phyloP scores from a whole-genome alignment of 805 yeast species.

The Metschnikowia gelsemii region DNA sequence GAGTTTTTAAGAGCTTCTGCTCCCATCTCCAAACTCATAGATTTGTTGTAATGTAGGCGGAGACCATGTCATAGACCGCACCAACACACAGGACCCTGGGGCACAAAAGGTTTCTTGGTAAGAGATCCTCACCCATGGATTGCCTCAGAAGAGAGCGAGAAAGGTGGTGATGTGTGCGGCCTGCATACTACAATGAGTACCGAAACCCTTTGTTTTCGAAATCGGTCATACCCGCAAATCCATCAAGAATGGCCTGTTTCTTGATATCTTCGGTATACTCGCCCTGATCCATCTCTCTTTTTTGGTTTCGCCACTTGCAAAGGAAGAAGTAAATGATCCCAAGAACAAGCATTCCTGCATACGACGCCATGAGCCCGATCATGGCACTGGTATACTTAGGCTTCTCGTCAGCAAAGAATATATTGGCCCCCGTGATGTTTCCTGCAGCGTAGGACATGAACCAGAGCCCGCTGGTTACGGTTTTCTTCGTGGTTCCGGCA shows the following conservation, averaged over 20 bases:
- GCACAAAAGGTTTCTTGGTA: too few relatives aligned
- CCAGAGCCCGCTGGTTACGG: slow-evolving; percentile 57
- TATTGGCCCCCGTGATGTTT: slow-evolving; percentile 65
- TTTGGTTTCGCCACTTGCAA: slow-evolving; percentile 8
- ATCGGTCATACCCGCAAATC: slow-evolving; percentile 18
- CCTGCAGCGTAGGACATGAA: slow-evolving; percentile 63
- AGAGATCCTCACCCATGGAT: too few relatives aligned
- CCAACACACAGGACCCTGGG: too few relatives aligned
- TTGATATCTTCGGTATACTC: slow-evolving; percentile 20
- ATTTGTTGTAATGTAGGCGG: too few relatives aligned
- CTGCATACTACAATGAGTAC: slow-evolving; percentile 7
- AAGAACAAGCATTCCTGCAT: slow-evolving; percentile 30
- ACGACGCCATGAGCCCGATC: slow-evolving; percentile 52
- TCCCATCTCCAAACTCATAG: too few relatives aligned
- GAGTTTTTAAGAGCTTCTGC: too few relatives aligned
- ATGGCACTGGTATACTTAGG: slow-evolving; percentile 62
- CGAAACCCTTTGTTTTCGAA: slow-evolving; percentile 13
- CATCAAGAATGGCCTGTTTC: slow-evolving; percentile 12
- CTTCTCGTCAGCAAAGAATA: slow-evolving; percentile 52
- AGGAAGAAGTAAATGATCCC: slow-evolving; percentile 11
- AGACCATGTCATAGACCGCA: too few relatives aligned
- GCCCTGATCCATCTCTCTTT: slow-evolving; percentile 9
- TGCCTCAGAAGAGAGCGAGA: not conserved
- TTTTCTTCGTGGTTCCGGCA: slow-evolving; percentile 75
- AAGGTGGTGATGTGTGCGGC: not conserved